These are phyloP conservation scores for Candida manassasensis DNA, from an alignment of 805 yeast genomes.

Conservation along the genomic window DNA sequence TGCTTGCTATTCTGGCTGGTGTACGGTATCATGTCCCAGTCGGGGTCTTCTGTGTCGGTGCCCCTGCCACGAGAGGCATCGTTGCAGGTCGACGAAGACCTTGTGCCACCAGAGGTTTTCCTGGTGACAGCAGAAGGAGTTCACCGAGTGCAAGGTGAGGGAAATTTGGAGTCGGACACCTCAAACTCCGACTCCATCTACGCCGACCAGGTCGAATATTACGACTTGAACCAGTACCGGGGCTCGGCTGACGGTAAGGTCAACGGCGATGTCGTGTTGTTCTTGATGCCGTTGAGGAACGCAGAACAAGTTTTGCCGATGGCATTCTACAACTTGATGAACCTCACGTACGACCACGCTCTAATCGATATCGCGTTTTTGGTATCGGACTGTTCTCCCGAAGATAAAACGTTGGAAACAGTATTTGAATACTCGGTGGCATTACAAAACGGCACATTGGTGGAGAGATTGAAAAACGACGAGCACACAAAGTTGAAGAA, in stretches of 20 bases:
- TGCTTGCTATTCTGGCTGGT: slow-evolving; percentile 2
- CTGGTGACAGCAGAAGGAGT: slow-evolving; percentile 1
- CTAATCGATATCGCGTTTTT: slow-evolving; percentile 76
- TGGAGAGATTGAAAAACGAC: slow-evolving; percentile 41
- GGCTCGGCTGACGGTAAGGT: slow-evolving; percentile 49
- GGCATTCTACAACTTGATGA: slow-evolving; percentile 83
- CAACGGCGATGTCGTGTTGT: slow-evolving; percentile 58
- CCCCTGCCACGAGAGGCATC: slow-evolving; percentile 2
- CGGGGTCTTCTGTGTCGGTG: background rate
- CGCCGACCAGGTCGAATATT: slow-evolving; percentile 50
- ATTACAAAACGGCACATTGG: slow-evolving; percentile 66
- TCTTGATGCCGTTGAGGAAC: slow-evolving; percentile 73
- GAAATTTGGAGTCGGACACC: slow-evolving; percentile 5
- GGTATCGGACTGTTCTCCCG: slow-evolving; percentile 73
- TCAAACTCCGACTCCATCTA: slow-evolving; percentile 29
- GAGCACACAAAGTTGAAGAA: slow-evolving; percentile 30
- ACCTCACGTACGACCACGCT: slow-evolving; percentile 77
- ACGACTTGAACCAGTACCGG: slow-evolving; percentile 54
- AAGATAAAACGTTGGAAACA: slow-evolving; percentile 61
- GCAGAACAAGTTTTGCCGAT: slow-evolving; percentile 74
- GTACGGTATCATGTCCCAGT: background rate
- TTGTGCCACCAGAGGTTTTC: slow-evolving; percentile 4
- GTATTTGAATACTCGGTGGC: slow-evolving; percentile 61
- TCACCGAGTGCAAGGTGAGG: slow-evolving; percentile 3
- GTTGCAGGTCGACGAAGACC: background rate